phyloP scores from a whole-genome alignment of 108 stramenopile genomes.

The Craspedostauros australis region DNA sequence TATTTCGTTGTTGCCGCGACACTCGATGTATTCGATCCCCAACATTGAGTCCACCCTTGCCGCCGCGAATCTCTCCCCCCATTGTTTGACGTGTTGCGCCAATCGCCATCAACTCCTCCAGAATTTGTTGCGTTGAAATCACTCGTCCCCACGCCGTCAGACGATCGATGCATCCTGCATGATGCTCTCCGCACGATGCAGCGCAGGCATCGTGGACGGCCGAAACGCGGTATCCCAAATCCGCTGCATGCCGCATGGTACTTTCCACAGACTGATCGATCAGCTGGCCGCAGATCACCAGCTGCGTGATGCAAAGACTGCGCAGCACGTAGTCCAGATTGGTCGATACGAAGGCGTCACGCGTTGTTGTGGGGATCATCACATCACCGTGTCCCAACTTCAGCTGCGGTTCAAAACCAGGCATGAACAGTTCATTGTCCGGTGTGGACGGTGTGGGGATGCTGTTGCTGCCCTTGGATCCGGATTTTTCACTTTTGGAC shows the following conservation, averaged over 20 bases:
- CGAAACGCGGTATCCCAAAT: slow-evolving; percentile 67
- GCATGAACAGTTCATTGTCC: slow-evolving; percentile 37
- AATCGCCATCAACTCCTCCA: too few species aligned
- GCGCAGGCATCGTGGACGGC: slow-evolving; percentile 76
- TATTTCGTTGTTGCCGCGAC: too few species aligned
- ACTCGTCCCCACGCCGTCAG: slow-evolving; percentile 61
- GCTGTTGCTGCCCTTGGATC: too few species aligned
- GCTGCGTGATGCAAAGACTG: slow-evolving; percentile 54
- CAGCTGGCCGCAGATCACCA: slow-evolving; percentile 63
- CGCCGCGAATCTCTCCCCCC: too few species aligned
- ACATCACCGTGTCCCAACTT: slow-evolving; percentile 46
- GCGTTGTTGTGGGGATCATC: slow-evolving; percentile 53
- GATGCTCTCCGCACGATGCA: slow-evolving; percentile 32
- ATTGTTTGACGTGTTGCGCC: too few species aligned
- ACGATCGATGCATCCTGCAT: slow-evolving; percentile 45
- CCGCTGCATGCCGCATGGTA: slow-evolving; percentile 72
- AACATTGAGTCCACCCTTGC: too few species aligned
- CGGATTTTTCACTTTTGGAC: too few species aligned
- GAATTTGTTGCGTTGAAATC: slow-evolving; percentile 34
- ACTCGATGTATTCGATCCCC: too few species aligned
- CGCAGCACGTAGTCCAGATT: slow-evolving; percentile 59
- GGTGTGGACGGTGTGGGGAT: slow-evolving; percentile 33
- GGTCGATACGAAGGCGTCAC: slow-evolving; percentile 67
- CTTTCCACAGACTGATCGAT: slow-evolving; percentile 78
- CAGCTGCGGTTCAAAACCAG: neutral